phyloP scores from a whole-genome alignment of 352 stramenopile species.

The Hyphochytrium catenoides region DNA sequence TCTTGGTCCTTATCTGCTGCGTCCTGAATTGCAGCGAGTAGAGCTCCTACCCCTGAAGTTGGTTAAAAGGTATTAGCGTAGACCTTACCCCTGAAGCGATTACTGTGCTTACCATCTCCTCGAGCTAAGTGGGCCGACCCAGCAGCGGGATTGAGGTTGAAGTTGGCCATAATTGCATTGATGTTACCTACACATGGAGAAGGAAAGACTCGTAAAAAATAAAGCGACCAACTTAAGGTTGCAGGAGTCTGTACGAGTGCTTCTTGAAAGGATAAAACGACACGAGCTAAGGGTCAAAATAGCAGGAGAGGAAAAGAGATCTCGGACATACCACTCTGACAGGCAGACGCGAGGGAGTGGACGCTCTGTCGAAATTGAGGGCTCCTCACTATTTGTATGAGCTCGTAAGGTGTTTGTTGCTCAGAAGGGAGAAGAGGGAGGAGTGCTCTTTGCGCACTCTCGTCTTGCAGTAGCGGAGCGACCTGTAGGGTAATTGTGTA shows the following conservation, averaged over 20 bases:
- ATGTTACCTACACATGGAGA: too few species aligned
- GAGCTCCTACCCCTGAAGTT: slow-evolving; percentile 41
- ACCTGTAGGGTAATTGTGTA: too few species aligned
- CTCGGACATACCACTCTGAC: slow-evolving; percentile 54
- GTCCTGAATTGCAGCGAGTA: slow-evolving; percentile 41
- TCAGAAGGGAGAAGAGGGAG: slow-evolving; percentile 4
- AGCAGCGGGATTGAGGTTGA: slow-evolving; percentile 46
- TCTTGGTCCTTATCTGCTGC: too few species aligned
- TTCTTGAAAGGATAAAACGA: too few species aligned
- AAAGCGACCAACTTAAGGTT: too few species aligned
- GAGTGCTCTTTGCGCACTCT: slow-evolving; percentile 3
- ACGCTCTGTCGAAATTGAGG: slow-evolving; percentile 69
- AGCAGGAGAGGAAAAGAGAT: too few species aligned
- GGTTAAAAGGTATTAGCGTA: too few species aligned
- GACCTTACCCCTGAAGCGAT: not conserved
- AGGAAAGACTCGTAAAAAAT: too few species aligned
- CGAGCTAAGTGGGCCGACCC: slow-evolving; percentile 45
- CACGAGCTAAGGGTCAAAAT: too few species aligned
- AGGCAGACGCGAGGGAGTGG: slow-evolving; percentile 43
- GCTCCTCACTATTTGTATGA: slow-evolving; percentile 8
- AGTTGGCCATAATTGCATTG: slow-evolving; percentile 66
- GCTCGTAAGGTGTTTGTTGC: slow-evolving; percentile 3
- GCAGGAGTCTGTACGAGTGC: too few species aligned
- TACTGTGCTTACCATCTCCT: slow-evolving; percentile 32
- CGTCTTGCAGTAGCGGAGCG: slow-evolving; percentile 1